Evolutionary conservation across 208 protist genomes (phyloP).

Genomic region (Acanthamoeba lenticulata): DNA sequence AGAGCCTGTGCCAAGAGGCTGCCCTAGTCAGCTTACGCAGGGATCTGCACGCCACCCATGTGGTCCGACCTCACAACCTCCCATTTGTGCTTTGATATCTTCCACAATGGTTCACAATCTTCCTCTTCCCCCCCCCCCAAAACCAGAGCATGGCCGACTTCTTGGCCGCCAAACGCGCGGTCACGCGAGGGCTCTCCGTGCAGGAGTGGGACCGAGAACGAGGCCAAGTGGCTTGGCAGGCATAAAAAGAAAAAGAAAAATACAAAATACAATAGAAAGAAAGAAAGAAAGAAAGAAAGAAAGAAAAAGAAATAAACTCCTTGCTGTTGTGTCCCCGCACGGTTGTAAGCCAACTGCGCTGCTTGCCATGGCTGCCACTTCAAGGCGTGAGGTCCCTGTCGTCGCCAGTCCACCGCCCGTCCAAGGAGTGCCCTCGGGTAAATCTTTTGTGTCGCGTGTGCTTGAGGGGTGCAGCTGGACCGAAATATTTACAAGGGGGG

Average conservation of each 20-base stretch:
- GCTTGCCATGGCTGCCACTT: neutral
- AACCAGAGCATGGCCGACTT: conserved; percentile 43
- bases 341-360: too few species aligned
- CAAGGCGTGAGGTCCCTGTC: neutral
- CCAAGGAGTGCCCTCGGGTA: too few species aligned
- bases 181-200: conserved; percentile 6
- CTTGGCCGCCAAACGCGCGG: neutral
- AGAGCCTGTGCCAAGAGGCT: conserved; percentile 84
- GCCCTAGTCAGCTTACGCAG: conserved; percentile 69
- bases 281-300: neutral
- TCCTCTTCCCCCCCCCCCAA: neutral
- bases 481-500: too few species aligned
- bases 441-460: too few species aligned
- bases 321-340: neutral
- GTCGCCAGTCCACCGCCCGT: neutral
- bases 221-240: neutral
- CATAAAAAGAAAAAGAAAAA: neutral
- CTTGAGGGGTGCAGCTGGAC: too few species aligned
- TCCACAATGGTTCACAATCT: neutral
- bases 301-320: neutral
- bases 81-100: neutral
- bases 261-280: neutral
- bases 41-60: neutral
- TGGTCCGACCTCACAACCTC: neutral
- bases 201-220: neutral